Conservation (phyloP, 345 rosid genomes). For the Arabis hirsuta region DNA sequence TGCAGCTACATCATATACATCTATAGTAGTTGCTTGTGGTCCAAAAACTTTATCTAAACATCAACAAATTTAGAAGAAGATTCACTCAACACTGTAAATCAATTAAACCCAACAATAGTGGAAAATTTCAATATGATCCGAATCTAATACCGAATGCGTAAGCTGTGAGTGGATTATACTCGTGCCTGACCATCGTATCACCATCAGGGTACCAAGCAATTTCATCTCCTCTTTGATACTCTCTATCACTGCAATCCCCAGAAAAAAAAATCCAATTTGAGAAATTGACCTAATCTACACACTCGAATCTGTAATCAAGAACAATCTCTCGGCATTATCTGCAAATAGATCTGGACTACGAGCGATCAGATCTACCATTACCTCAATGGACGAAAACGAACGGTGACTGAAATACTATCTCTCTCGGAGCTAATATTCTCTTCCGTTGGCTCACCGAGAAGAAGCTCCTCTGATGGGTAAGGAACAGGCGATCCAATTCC, state of each 20-base stretch:
- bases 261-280: constrained; percentile 15
- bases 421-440: constrained; percentile 66
- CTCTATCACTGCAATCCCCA: constrained; percentile 71
- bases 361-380: constrained; percentile 47
- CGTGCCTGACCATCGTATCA: constrained; percentile 86
- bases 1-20: constrained; percentile 93
- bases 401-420: constrained; percentile 95
- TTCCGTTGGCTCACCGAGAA: constrained; percentile 65
- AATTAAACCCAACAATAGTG: background rate
- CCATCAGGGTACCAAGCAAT: constrained; percentile 97
- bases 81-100: background rate
- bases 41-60: constrained; percentile 91
- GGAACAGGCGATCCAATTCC: constrained; percentile 54
- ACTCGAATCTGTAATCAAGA: constrained; percentile 26
- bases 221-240: constrained; percentile 95
- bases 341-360: constrained; percentile 52
- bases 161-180: constrained; percentile 84
- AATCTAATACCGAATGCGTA: constrained; percentile 78
- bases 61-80: constrained; percentile 10
- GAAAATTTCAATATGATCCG: background rate
- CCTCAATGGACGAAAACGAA: constrained; percentile 97
- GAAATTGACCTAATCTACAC: constrained; percentile 6
- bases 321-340: background rate
- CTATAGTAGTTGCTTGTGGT: constrained; percentile 72
- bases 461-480: constrained; percentile 71